Evolutionary conservation across 176 grass and related monocot genomes (phyloP).

Genomic region (Juncus inflexus): DNA sequence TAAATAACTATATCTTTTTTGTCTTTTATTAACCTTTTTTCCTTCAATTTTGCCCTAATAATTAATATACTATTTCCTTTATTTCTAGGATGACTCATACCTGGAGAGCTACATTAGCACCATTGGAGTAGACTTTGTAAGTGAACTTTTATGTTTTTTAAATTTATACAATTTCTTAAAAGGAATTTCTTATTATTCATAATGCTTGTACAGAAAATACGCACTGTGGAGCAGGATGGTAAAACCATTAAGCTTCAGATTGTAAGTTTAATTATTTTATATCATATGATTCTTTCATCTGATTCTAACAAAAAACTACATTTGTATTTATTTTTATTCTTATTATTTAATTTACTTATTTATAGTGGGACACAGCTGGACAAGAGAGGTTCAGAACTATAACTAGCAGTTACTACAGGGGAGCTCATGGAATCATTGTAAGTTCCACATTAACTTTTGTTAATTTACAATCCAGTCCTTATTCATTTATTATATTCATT

Average conservation of each 20-base stretch:
- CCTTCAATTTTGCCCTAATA: background rate
- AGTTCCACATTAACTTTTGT: conserved; percentile 3
- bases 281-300: no score
- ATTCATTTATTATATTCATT: background rate
- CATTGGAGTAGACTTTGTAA: conserved; percentile 71
- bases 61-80: background rate
- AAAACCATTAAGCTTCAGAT: conserved; percentile 90
- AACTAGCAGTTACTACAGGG: conserved; percentile 86
- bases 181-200: background rate
- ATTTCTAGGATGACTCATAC: conserved; percentile 67
- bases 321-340: background rate
- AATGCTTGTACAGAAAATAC: conserved; percentile 53
- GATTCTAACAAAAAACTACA: no score
- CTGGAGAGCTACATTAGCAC: conserved; percentile 89
- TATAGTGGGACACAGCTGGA: conserved; percentile 91
- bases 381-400: conserved; percentile 96
- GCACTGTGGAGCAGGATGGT: conserved; percentile 77
- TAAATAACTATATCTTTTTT: background rate
- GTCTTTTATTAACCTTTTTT: no score
- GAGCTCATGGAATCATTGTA: conserved; percentile 93
- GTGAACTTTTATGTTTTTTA: background rate
- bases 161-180: background rate
- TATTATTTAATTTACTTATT: conserved; percentile 10
- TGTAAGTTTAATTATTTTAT: conserved; percentile 38
- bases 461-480: conserved; percentile 1